Conservation (phyloP, 768 basidiomycete genomes). For the Psilocybe azurescens region DNA sequence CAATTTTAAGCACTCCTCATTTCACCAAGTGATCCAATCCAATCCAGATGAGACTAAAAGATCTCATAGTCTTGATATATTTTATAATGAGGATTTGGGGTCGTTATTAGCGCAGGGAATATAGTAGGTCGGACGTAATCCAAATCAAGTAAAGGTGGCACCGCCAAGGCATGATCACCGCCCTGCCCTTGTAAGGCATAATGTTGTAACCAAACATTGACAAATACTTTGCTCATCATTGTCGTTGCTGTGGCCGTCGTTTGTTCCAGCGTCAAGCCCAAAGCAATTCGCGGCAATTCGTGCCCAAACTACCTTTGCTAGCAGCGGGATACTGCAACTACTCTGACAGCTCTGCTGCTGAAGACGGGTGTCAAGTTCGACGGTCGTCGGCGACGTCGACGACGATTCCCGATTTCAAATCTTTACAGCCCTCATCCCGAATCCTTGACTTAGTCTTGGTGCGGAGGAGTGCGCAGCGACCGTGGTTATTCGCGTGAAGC, state of each 20-base stretch:
- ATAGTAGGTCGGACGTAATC: not conserved
- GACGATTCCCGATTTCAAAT: slow-evolving; percentile 19
- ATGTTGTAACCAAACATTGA: slow-evolving; percentile 24
- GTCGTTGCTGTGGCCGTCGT: slow-evolving; percentile 30
- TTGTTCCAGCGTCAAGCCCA: slow-evolving; percentile 28
- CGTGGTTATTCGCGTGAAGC: slow-evolving; percentile 17
- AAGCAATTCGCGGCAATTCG: slow-evolving; percentile 22
- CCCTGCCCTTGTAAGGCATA: not conserved
- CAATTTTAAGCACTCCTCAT: no score
- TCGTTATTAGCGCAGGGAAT: no score
- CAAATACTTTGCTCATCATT: slow-evolving; percentile 36
- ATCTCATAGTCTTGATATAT: no score
- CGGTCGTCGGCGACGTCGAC: slow-evolving; percentile 24
- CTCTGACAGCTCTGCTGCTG: slow-evolving; percentile 13
- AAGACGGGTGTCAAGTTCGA: slow-evolving; percentile 18
- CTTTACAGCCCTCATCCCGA: slow-evolving; percentile 14
- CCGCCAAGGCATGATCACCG: slow-evolving; percentile 2
- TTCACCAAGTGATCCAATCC: no score
- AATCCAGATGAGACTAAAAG: no score
- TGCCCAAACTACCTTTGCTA: slow-evolving; percentile 15
- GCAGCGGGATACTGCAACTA: slow-evolving; percentile 13
- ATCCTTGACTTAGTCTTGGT: slow-evolving; percentile 19
- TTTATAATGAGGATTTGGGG: no score
- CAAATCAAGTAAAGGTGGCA: not conserved
- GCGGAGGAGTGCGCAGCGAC: slow-evolving; percentile 21